Evolutionary conservation across 2,329 filamentous ascomycete species (phyloP), one percentile per base, ranked within the genome.

Genomic region (Exutisphaerella laricina): DNA sequence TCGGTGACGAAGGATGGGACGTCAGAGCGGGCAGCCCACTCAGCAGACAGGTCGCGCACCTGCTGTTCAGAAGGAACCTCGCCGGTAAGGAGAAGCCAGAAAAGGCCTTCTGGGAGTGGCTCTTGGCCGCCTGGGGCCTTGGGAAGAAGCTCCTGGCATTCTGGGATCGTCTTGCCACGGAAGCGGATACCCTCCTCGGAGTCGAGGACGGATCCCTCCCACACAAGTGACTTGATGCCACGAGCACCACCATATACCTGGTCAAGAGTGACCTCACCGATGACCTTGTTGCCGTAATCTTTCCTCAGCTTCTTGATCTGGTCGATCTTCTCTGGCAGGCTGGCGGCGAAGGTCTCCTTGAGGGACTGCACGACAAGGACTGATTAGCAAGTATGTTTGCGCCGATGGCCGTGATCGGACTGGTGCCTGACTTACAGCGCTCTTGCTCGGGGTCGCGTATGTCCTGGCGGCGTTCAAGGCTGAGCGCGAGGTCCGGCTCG

Each of bases 231-330:
- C 82, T 97, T 98, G 76, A 98, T 94, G 65, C 92, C 90, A 77
- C 92, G 90, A 66, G 92, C 92, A 82, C 92, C 92, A 69, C 92
- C 92, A 70, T 97, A 98, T 67, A 95, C 92, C 77, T 98, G 92
- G 78, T 97, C 92, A 57, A 98, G 86, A 50, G 92, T 98, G 68
- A 98, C 88, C 80, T 97, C 88, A 70, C 92, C 90, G 59, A 98
- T 68, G 63, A 97, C 87, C 77, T 90, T 97, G 78, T 78, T 86
- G 69, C 92, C 92, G 70, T 94, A 81, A 67, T 95, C 90, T 88
- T 96, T 96, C 71, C 88, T 82, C 65, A 98, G 83, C 71, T 88
- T 82, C 87, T 98, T 98, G 78, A 98, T 88, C 81, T 97, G 87
- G 75, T 98, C 92, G 66, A 96, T 84, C 81, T 97, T 94, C 69